Evolutionary conservation across 331 rosid genomes (phyloP).

Genomic region (Arachis monticola): DNA sequence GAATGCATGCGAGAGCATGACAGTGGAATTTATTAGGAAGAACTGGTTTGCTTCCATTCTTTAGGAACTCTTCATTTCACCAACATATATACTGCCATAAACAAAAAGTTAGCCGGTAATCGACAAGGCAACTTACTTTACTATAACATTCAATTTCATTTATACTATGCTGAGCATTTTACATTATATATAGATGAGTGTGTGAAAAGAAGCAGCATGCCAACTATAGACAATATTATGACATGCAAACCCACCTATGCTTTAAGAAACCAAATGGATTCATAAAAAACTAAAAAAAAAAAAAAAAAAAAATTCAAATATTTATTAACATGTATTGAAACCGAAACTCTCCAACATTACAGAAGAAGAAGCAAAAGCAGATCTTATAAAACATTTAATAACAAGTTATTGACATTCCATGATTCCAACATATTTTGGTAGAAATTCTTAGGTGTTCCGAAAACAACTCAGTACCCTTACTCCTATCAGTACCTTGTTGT

Average conservation of each 20-base stretch:
- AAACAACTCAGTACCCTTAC: too few relatives aligned
- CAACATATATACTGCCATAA: constrained; percentile 69
- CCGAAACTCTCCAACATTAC: constrained; percentile 11
- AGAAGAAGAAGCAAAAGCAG: not conserved
- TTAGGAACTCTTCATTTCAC: constrained; percentile 68
- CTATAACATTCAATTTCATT: constrained; percentile 16
- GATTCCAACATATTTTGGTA: too few relatives aligned
- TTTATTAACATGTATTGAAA: not conserved
- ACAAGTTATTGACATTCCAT: too few relatives aligned
- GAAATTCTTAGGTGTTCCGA: too few relatives aligned
- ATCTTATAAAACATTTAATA: too few relatives aligned
- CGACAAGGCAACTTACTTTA: constrained; percentile 6
- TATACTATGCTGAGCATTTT: constrained; percentile 16
- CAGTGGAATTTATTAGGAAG: constrained; percentile 78
- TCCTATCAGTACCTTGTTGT: constrained; percentile 69
- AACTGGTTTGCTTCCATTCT: too few relatives aligned
- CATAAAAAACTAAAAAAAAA: not conserved
- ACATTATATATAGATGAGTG: not conserved
- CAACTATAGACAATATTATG: constrained; percentile 3
- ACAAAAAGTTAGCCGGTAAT: constrained; percentile 31
- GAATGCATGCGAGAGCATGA: constrained; percentile 86
- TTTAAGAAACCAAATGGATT: not conserved
- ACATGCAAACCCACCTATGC: not conserved
- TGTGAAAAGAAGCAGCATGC: not conserved
- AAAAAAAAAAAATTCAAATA: not conserved